Base-by-base conservation (phyloP, 495 filamentous ascomycete genomes). In the Aspergillus ostianus region DNA sequence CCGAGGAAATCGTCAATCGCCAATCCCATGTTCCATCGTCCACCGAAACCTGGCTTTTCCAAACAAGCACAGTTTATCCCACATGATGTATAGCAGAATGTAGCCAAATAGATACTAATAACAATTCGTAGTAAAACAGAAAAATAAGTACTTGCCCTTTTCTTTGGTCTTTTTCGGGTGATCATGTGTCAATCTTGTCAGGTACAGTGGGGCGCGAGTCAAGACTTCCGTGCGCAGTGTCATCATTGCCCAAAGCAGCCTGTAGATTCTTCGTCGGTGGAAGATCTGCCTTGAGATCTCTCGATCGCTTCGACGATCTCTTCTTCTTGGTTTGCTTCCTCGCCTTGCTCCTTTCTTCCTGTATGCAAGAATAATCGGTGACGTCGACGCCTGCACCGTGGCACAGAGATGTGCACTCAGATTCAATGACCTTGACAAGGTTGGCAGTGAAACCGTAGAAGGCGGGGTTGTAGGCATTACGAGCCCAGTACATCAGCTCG, bases 401-500 rank as follows among this genome's bases (percentile, higher is more conserved):
- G 59, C 77, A 80, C 0, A 78, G 55, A 1, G 60, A 61, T 9
- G 70, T 72, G 68, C 77, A 80, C 47, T 77, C 75, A 4, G 71
- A 70, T 27, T 79, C 76, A 21, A 80, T 70, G 0, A 75, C 62
- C 6, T 76, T 68, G 4, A 78, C 70, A 7, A 78, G 70, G 6
- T 61, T 62, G 1, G 70, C 60, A 0, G 77, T 78, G 47, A 80
- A 74, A 0, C 77, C 76, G 47, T 79, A 80, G 51, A 79, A 80
- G 5, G 76, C 67, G 2, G 77, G 77, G 53, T 77, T 80, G 61
- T 79, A 80, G 7, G 77, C 77, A 57, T 79, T 74, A 8, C 73
- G 73, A 13, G 77, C 74, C 77, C 77, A 80, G 60, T 80, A 79
- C 50, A 78, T 73, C 9, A 80, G 67, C 32, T 80, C 73, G 2